Evolutionary conservation across 129 eudicot species (phyloP), one percentile per base, ranked within the genome.

Genomic region (Pittosporum tobira): DNA sequence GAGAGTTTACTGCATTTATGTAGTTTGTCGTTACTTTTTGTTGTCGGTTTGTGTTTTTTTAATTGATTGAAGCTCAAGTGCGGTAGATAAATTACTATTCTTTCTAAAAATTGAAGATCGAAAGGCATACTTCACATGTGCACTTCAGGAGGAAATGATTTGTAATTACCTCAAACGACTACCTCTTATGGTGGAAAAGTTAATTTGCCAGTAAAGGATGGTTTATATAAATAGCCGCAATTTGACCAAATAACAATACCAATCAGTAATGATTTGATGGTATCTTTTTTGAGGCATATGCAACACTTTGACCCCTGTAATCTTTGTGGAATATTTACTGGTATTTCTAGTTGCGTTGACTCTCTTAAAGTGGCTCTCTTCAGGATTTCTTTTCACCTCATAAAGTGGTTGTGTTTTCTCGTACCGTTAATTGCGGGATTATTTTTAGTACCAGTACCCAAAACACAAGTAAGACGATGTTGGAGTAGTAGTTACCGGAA

Each of bases 201-300:
- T 31, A 28, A 23, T 42, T 13, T 77, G 63, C 71, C 48, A 31
- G 28, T 49, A 71, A 71, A 55, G 68, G 68, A 65, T 73, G 83
- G 73, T 65, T 73, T 38, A 61, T 57, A 64, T 64, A 58, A 29
- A 57, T 57, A 75, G 76, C 80, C 74, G 72, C 73, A 75, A 69
- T 78, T 68, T 67, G 76, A 74, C 76, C 46, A 60, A 57, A 68
- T 48, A 62, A 51, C 22, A 62, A 44, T 66, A 65, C n/a, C 27
- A 51, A 47, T 27, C 18, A 73, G 49, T 24, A 50, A 68, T 34
- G 69, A 45, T 72, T 50, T 61, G 54, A 23, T 63, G 51, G 46
- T 56, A 46, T 55, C 27, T 54, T 66, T 44, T 62, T 15, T 30
- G 14, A 49, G 55, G 20, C 23, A 8, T 47, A 15, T 24, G 4